Evolutionary conservation across 1,139 yeast species (phyloP).

Genomic region (Kurtzmaniella natalensis): DNA sequence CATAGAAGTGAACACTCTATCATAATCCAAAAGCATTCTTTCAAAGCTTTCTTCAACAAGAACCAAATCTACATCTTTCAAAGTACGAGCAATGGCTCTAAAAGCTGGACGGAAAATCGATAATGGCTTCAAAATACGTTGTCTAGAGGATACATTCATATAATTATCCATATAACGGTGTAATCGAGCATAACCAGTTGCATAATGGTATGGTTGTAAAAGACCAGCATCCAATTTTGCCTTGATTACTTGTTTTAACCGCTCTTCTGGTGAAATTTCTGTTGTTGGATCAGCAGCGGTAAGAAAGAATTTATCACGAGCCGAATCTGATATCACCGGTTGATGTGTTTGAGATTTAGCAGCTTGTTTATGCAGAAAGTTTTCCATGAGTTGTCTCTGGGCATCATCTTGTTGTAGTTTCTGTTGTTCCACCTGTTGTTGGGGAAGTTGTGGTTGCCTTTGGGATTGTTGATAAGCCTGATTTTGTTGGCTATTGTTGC

Average conservation of each 20-base stretch:
- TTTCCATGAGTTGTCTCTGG: slow-evolving; percentile 4
- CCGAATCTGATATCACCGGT: slow-evolving; percentile 68
- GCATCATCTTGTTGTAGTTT: slow-evolving; percentile 5
- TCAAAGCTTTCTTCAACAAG: slow-evolving; percentile 93
- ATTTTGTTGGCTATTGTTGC: slow-evolving; percentile 4
- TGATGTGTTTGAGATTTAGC: slow-evolving; percentile 18
- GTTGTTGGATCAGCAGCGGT: slow-evolving; percentile 98
- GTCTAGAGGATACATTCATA: slow-evolving; percentile 82
- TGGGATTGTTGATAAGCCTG: background rate
- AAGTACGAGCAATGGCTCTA: slow-evolving; percentile 84
- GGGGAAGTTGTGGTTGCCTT: slow-evolving; percentile 3
- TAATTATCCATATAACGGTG: slow-evolving; percentile 91
- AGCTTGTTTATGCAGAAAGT: slow-evolving; percentile 5
- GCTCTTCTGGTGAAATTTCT: slow-evolving; percentile 90
- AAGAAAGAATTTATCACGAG: slow-evolving; percentile 86
- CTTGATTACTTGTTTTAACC: slow-evolving; percentile 90
- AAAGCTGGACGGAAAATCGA: slow-evolving; percentile 90
- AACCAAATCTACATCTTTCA: slow-evolving; percentile 88
- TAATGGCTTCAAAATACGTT: slow-evolving; percentile 83
- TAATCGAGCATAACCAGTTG: slow-evolving; percentile 86
- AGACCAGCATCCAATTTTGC: slow-evolving; percentile 95
- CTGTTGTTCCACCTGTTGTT: slow-evolving; percentile 6
- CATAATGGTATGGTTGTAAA: slow-evolving; percentile 89
- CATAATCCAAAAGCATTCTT: slow-evolving; percentile 88
- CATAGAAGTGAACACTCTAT: slow-evolving; percentile 94